Conservation (phyloP, 306 rosid species). For the Rosa multiflora region DNA sequence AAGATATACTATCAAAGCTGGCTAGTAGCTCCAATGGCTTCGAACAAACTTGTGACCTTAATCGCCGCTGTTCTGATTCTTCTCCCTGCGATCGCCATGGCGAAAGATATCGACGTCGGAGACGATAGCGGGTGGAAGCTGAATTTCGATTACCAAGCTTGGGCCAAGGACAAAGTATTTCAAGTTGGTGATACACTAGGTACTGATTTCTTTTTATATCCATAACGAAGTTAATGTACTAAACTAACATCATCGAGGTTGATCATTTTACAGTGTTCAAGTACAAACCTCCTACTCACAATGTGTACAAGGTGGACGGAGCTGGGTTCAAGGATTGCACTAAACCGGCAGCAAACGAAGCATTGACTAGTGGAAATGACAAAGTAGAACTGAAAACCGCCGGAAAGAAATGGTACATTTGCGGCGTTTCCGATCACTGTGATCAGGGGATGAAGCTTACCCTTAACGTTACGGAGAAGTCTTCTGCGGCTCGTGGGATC, state of each 20-base stretch:
- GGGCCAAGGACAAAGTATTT: slow-evolving; percentile 30
- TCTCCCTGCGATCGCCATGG: slow-evolving; percentile 15
- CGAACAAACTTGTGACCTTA: background rate
- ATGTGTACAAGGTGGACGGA: slow-evolving; percentile 27
- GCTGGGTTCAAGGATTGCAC: slow-evolving; percentile 16
- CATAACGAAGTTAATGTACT: background rate
- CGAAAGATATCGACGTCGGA: slow-evolving; percentile 20
- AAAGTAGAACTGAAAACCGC: background rate
- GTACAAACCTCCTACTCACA: slow-evolving; percentile 6
- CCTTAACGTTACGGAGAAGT: slow-evolving; percentile 6
- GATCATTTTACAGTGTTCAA: slow-evolving; percentile 24
- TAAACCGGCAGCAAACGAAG: background rate
- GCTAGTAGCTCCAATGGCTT: background rate
- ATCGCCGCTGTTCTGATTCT: background rate
- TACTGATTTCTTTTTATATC: background rate
- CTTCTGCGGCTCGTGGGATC: background rate
- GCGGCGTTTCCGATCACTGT: background rate
- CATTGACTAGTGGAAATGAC: slow-evolving; percentile 17
- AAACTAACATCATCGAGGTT: background rate
- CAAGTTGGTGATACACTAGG: slow-evolving; percentile 28
- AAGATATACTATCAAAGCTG: background rate
- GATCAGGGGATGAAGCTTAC: slow-evolving; percentile 12
- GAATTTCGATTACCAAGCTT: slow-evolving; percentile 10
- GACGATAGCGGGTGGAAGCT: slow-evolving; percentile 18
- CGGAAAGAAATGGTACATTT: slow-evolving; percentile 33